Percentiles rank a stretch among this genome's conserved stretches.
Conservation (phyloP, 805 yeast species). For the Candida taoyuanica region DNA sequence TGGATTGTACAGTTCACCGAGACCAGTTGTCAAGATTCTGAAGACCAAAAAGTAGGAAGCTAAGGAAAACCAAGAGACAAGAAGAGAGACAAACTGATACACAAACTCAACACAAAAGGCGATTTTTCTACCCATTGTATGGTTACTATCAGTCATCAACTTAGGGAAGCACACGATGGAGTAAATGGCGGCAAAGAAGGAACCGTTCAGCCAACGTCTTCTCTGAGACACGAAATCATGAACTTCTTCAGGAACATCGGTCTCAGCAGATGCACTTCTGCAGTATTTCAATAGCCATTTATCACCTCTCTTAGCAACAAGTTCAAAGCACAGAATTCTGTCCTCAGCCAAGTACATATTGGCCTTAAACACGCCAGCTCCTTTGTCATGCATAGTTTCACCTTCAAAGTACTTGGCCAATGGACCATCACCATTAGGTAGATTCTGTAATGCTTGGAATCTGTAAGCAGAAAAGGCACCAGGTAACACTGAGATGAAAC, state of each 20-base stretch:
- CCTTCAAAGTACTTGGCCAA: conserved; percentile 89
- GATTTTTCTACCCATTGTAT: conserved; percentile 61
- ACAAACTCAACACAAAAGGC: conserved; percentile 71
- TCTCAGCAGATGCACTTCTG: conserved; percentile 83
- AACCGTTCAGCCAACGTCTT: conserved; percentile 96
- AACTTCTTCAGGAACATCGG: conserved; percentile 89
- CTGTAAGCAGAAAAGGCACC: conserved; percentile 97
- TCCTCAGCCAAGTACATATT: conserved; percentile 98
- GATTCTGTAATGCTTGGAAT: conserved; percentile 67
- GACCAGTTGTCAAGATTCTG: conserved; percentile 75
- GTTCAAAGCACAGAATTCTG: conserved; percentile 89
- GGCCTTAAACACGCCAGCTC: conserved; percentile 82
- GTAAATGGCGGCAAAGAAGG: conserved; percentile 91
- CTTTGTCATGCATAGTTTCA: conserved; percentile 64
- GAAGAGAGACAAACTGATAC: conserved; percentile 67
- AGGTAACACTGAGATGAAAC: conserved; percentile 90
- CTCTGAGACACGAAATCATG: conserved; percentile 88
- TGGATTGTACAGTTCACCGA: conserved; percentile 65
- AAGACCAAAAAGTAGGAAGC: conserved; percentile 89
- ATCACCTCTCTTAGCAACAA: conserved; percentile 75
- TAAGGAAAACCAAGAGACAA: conserved; percentile 89
- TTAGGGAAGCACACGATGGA: conserved; percentile 72
- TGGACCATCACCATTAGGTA: conserved; percentile 74
- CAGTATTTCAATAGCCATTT: conserved; percentile 83
- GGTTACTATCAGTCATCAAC: conserved; percentile 71